A percentile compares a stretch with the other conserved stretches of the same genome.
Conservation (phyloP, 257 asterid genomes). For the Gentiana straminea region DNA sequence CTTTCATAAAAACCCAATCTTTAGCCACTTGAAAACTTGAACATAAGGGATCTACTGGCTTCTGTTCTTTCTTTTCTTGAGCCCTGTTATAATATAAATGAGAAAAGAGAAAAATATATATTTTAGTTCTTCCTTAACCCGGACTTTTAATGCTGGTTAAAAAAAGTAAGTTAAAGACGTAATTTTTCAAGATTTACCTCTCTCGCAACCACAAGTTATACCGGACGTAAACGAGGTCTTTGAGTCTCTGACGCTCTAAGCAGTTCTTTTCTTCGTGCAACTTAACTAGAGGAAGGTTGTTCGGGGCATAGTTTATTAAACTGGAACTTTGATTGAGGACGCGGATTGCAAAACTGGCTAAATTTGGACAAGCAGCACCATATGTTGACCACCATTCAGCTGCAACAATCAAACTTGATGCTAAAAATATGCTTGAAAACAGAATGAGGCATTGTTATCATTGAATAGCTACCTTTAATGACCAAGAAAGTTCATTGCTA, state of each 20-base stretch:
- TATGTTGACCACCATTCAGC: slow-evolving; percentile 97
- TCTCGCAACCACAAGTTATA: slow-evolving; percentile 79
- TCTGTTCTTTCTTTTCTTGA: slow-evolving; percentile 32
- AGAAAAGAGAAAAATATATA: slow-evolving; percentile 5
- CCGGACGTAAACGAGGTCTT: slow-evolving; percentile 62
- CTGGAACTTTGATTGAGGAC: slow-evolving; percentile 81
- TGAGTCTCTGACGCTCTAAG: slow-evolving; percentile 73
- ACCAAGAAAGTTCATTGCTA: neutral
- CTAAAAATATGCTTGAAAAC: slow-evolving; percentile 15
- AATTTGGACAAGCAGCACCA: slow-evolving; percentile 92
- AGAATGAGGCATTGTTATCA: neutral
- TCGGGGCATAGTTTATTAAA: slow-evolving; percentile 46
- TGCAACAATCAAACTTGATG: slow-evolving; percentile 18
- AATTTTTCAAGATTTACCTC: slow-evolving; percentile 32
- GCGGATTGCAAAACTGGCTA: slow-evolving; percentile 76
- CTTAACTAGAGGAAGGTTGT: slow-evolving; percentile 36
- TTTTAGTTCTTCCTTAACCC: slow-evolving; percentile 4
- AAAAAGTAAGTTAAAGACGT: neutral
- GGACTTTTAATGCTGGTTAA: neutral
- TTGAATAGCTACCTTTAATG: neutral
- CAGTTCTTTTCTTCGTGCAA: slow-evolving; percentile 57
- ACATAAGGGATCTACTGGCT: slow-evolving; percentile 47
- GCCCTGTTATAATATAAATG: slow-evolving; percentile 23
- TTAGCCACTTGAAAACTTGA: slow-evolving; percentile 37
- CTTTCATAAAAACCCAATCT: slow-evolving; percentile 65